Conservation (phyloP, 257 asterid genomes). For the Solanum ossicruentum region DNA sequence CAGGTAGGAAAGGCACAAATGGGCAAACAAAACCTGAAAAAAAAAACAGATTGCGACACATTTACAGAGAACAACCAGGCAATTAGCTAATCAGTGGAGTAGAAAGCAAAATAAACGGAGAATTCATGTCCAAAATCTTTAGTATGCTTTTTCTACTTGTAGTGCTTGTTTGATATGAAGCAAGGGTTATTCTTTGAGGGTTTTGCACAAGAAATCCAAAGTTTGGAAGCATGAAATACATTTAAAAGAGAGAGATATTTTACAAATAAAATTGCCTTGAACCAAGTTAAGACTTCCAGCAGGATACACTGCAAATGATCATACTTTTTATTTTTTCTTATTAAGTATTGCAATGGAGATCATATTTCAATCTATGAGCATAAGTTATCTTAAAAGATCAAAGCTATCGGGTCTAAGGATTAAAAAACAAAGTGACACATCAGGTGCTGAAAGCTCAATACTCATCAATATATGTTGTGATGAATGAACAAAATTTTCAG, state of each 20-base stretch:
- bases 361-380: background rate
- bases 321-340: background rate
- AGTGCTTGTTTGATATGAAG: background rate
- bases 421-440: background rate
- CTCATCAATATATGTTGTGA: background rate
- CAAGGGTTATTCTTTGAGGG: background rate
- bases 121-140: background rate
- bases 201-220: background rate
- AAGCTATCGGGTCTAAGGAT: background rate
- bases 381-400: background rate
- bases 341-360: background rate
- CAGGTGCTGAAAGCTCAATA: background rate
- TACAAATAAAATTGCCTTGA: background rate
- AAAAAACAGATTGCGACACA: background rate
- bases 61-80: background rate
- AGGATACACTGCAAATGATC: background rate
- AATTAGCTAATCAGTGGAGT: background rate
- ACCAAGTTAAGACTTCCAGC: background rate
- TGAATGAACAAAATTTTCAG: background rate
- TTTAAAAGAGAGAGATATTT: background rate
- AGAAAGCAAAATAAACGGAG: background rate
- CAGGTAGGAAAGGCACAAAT: constrained; percentile 23
- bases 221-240: background rate
- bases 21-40: constrained; percentile 24
- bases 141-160: background rate